Evolutionary conservation across 2,329 filamentous ascomycete genomes (phyloP).

Genomic region (Xylariaceae sp.): DNA sequence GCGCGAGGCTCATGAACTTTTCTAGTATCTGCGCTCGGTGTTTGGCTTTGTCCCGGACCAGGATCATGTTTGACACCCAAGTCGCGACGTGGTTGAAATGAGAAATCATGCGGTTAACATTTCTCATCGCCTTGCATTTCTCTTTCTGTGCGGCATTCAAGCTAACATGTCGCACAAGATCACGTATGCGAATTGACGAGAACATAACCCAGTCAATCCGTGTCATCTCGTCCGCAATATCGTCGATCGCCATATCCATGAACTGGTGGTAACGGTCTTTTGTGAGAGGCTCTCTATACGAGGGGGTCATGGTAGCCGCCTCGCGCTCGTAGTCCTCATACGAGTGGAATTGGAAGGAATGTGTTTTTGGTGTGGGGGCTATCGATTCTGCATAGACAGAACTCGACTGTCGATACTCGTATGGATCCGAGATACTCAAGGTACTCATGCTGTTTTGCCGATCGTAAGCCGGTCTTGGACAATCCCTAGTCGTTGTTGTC

Average conservation of each 20-base stretch:
- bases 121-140: slow-evolving; percentile 69
- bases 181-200: slow-evolving; percentile 85
- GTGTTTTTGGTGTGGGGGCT: slow-evolving; percentile 32
- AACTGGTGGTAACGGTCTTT: slow-evolving; percentile 87
- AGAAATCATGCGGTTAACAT: slow-evolving; percentile 89
- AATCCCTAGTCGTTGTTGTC: slow-evolving; percentile 21
- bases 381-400: slow-evolving; percentile 39
- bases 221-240: slow-evolving; percentile 86
- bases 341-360: slow-evolving; percentile 55
- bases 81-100: slow-evolving; percentile 85
- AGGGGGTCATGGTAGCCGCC: slow-evolving; percentile 66
- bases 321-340: slow-evolving; percentile 78
- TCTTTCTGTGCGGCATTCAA: slow-evolving; percentile 66
- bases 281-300: slow-evolving; percentile 62
- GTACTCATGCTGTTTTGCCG: slow-evolving; percentile 44
- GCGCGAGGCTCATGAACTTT: slow-evolving; percentile 89
- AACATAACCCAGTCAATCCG: slow-evolving; percentile 99
- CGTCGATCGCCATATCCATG: slow-evolving; percentile 79
- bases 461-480: slow-evolving; percentile 29
- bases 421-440: slow-evolving; percentile 43
- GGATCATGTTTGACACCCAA: slow-evolving; percentile 77
- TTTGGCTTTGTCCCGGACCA: slow-evolving; percentile 92
- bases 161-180: slow-evolving; percentile 87
- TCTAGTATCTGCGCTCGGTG: slow-evolving; percentile 87
- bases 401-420: slow-evolving; percentile 41